phyloP scores from a whole-genome alignment of 2,329 filamentous ascomycete genomes.

The Alternaria hordeiaustralica region DNA sequence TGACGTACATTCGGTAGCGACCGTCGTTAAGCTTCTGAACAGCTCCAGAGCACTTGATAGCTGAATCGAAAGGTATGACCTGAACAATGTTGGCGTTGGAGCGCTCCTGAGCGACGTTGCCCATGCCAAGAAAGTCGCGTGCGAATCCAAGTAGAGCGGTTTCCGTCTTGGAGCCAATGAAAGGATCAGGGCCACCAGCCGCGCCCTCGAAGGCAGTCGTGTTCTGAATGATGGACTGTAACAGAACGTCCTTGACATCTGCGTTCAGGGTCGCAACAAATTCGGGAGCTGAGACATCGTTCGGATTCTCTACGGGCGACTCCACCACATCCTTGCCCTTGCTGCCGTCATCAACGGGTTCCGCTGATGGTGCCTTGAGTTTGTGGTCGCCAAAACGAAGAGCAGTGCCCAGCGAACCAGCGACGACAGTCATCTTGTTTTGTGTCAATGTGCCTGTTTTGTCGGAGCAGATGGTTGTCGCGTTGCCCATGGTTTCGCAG shows the following conservation, averaged over 20 bases:
- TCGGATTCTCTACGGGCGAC: slow-evolving; percentile 48
- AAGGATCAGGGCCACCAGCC: slow-evolving; percentile 56
- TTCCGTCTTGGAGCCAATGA: slow-evolving; percentile 80
- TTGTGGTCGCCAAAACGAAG: slow-evolving; percentile 61
- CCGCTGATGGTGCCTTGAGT: slow-evolving; percentile 28
- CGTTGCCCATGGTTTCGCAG: slow-evolving; percentile 75
- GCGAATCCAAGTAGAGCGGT: slow-evolving; percentile 76
- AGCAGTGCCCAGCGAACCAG: slow-evolving; percentile 69
- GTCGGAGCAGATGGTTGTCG: slow-evolving; percentile 78
- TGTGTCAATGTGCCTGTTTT: slow-evolving; percentile 51
- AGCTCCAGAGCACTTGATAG: slow-evolving; percentile 73
- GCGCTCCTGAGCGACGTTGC: slow-evolving; percentile 65
- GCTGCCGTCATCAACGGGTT: slow-evolving; percentile 32
- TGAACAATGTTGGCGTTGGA: slow-evolving; percentile 66
- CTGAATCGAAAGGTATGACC: slow-evolving; percentile 67
- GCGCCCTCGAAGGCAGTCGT: slow-evolving; percentile 53
- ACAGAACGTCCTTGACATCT: slow-evolving; percentile 63
- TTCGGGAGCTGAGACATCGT: slow-evolving; percentile 60
- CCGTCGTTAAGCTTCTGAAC: slow-evolving; percentile 63
- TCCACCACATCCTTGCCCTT: slow-evolving; percentile 42
- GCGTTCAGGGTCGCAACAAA: slow-evolving; percentile 61
- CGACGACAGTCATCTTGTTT: slow-evolving; percentile 68
- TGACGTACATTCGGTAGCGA: slow-evolving; percentile 63
- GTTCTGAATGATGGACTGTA: slow-evolving; percentile 60
- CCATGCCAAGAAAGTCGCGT: slow-evolving; percentile 69